Evolutionary conservation across 352 stramenopile species (phyloP), one percentile per base, ranked within the genome.

Genomic region (Elongisporangium prolatum): DNA sequence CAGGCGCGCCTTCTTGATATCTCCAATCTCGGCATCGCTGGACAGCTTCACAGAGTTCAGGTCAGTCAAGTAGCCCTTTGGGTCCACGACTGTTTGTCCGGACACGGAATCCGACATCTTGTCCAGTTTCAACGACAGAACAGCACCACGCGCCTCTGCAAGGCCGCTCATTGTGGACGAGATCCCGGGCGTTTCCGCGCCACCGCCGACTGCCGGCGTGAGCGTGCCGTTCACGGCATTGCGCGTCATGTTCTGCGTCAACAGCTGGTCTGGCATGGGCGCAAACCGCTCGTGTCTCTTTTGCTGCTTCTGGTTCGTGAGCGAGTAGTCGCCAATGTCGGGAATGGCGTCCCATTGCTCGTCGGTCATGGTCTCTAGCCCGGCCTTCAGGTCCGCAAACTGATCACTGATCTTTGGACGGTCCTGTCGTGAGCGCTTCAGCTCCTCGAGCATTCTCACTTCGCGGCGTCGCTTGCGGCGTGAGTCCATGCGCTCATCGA

Each of bases 1-100:
- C 48, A 99, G 69, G 10, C 97, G 83, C 20, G 97, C 97, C 67
- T 99, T 99, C 65, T 99, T 97, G 48, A 99, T 98, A 74, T 99
- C 97, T 21, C 95, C 96, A 44, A 99, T 95, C 71, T 99, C 93
- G 0, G 94, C 89, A 57, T 97, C 91, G 21, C 84, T 93, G 34
- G 84, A 91, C 48, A 98, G 87, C 63, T 98, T 98, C 47, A 97
- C 60, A 56, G 76, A 97, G 63, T 98, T 98, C 38, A 99, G 76
- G 63, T 96, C 92, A 2, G 97, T 99, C n/a, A 99, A 67, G 72
- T 99, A 99, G 9, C 97, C 97, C 67, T 98, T 96, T 0, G 97
- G 95, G 73, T 99, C 96, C 22, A 99, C 91, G 2, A 98, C 94
- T 0, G 96, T 99, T 80, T 99, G 95, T 2, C 96, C 97, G 21